Evolutionary conservation across 805 yeast genomes (phyloP).

Genomic region (Schizosaccharomyces pombe): ASM294v3 CU329670.1:4351501-4352000

Average conservation of each 20-base stretch:
- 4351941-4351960: too few species aligned
- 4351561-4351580: constrained; percentile 78
- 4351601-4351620: constrained; percentile 73
- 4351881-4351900: constrained; percentile 44
- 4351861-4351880: constrained; percentile 53
- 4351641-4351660: constrained; percentile 81
- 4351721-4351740: constrained; percentile 96
- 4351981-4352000: too few species aligned
- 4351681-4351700: constrained; percentile 78
- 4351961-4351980: too few species aligned
- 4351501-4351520: constrained; percentile 92
- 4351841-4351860: constrained; percentile 81
- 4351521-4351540: constrained; percentile 98
- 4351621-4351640: constrained; percentile 97
- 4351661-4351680: constrained; percentile 53
- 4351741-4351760: constrained; percentile 92
- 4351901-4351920: constrained; percentile 14
- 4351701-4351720: constrained; percentile 90
- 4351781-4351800: constrained; percentile 58
- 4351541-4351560: constrained; percentile 42
- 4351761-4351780: constrained; percentile 90
- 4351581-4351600: constrained; percentile 97
- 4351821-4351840: constrained; percentile 60
- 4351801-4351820: constrained; percentile 75
- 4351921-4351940: neutral